phyloP scores from a whole-genome alignment of 164 flowering plant genomes.

The Warburgia ugandensis region DNA sequence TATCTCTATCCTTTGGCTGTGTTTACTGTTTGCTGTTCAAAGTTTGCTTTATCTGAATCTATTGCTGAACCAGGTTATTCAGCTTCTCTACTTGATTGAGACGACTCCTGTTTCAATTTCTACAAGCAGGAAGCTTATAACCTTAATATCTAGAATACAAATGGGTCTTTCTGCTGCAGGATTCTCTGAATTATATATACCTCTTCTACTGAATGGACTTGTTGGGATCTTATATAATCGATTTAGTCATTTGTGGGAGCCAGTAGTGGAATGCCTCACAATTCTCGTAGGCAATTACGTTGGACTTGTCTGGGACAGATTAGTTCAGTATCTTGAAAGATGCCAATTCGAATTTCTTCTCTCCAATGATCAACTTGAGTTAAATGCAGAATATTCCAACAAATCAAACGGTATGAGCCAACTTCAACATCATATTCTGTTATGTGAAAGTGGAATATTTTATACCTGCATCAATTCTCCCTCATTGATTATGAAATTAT shows the following conservation, averaged over 20 bases:
- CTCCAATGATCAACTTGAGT: constrained; percentile 21
- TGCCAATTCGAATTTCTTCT: constrained; percentile 32
- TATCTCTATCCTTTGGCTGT: not conserved
- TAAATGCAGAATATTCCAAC: constrained; percentile 12
- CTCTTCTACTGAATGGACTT: constrained; percentile 53
- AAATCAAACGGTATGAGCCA: constrained; percentile 29
- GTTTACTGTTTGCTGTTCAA: constrained; percentile 2
- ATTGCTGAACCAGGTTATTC: constrained; percentile 49
- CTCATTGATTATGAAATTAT: not conserved
- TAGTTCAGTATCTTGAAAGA: constrained; percentile 41
- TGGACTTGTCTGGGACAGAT: constrained; percentile 46
- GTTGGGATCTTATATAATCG: constrained; percentile 84
- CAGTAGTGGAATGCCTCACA: constrained; percentile 66
- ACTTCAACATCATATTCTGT: too few relatives aligned
- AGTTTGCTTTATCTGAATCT: not conserved
- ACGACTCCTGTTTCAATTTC: constrained; percentile 55
- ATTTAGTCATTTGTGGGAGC: constrained; percentile 60
- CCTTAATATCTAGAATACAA: constrained; percentile 60
- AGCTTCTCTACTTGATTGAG: constrained; percentile 63
- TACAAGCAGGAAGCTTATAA: constrained; percentile 52
- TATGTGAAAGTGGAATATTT: too few relatives aligned
- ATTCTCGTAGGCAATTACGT: constrained; percentile 37
- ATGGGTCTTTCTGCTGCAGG: constrained; percentile 46
- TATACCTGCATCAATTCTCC: not conserved
- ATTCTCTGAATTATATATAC: constrained; percentile 44